phyloP scores from a whole-genome alignment of 306 rosid species.

The Rosa chinensis region DNA sequence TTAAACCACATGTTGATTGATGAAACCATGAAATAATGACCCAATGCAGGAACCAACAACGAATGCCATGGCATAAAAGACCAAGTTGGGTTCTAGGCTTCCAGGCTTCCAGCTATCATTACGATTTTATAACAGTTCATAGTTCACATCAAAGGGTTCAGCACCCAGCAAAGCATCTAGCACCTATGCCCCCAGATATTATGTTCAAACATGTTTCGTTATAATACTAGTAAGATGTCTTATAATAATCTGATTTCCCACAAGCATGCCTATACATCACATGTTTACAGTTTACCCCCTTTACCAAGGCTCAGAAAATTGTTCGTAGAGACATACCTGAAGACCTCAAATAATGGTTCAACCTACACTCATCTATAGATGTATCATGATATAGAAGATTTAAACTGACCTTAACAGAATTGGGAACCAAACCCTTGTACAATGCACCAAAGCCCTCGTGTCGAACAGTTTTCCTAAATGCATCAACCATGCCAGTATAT shows the following conservation, averaged over 20 bases:
- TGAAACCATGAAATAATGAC: background rate
- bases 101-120: background rate
- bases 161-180: background rate
- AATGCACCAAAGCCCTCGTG: constrained; percentile 94
- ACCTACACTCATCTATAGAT: background rate
- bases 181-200: background rate
- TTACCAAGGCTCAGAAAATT: background rate
- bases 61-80: background rate
- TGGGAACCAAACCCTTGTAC: constrained; percentile 98
- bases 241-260: background rate
- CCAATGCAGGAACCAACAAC: background rate
- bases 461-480: constrained; percentile 91
- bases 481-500: constrained; percentile 92
- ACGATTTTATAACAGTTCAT: background rate
- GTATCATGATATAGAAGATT: background rate
- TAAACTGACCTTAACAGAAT: constrained; percentile 85
- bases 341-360: background rate
- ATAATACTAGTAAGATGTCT: background rate
- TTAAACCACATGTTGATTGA: background rate
- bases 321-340: background rate
- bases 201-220: background rate
- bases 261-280: background rate
- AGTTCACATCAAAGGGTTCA: background rate
- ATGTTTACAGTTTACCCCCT: background rate
- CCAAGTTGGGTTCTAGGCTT: background rate